Conservation (phyloP, 2,329 filamentous ascomycete species). For the Verticillium nubilum region DNA sequence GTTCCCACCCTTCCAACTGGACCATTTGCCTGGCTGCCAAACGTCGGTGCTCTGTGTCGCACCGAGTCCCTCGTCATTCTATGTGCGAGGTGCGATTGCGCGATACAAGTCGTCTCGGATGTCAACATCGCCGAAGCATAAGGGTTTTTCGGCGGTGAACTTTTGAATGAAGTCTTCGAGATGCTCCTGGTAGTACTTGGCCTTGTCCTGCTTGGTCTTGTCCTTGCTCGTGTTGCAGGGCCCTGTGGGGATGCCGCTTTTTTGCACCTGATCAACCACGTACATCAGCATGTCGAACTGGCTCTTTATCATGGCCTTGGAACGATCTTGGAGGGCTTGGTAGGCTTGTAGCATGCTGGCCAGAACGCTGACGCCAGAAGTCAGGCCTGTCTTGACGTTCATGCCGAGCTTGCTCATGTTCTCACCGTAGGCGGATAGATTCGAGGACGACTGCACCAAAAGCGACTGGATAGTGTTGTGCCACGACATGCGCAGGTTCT, state of each 20-base stretch:
- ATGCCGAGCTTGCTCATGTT: background rate
- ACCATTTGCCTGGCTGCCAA: background rate
- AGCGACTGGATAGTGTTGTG: background rate
- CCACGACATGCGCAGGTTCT: slow-evolving; percentile 1
- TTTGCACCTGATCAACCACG: background rate
- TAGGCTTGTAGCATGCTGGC: background rate
- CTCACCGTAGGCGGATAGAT: background rate
- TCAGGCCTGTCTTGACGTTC: background rate
- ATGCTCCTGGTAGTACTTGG: slow-evolving; percentile 6
- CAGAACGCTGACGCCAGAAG: background rate
- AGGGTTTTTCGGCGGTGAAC: background rate
- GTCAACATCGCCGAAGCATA: background rate
- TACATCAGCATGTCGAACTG: slow-evolving; percentile 16
- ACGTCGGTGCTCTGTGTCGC: background rate
- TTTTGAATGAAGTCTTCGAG: slow-evolving; percentile 5
- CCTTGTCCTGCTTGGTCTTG: background rate
- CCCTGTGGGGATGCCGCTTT: background rate
- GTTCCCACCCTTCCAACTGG: background rate
- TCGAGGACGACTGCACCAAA: background rate
- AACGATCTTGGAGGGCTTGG: background rate
- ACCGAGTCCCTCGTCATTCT: background rate
- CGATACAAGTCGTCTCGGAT: background rate
- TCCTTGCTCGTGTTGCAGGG: background rate
- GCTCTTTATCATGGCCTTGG: slow-evolving; percentile 9
- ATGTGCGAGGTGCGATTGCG: background rate